Conservation (phyloP, 2,329 filamentous ascomycete species). For the Volutella citrinella region DNA sequence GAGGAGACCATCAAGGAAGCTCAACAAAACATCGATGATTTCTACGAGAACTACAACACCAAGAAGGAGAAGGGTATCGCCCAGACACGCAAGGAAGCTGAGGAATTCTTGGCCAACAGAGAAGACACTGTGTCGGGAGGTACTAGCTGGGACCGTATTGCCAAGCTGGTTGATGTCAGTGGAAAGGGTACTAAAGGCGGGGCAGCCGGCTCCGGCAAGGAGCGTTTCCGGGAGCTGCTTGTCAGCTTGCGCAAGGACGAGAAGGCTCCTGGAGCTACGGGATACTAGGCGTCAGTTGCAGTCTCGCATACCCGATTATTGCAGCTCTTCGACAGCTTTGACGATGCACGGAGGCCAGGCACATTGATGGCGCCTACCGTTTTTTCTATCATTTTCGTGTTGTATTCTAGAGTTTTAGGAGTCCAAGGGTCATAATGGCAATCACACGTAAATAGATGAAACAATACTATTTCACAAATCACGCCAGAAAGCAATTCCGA, state of each 20-base stretch:
- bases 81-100: conserved; percentile 86
- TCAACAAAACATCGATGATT: conserved; percentile 93
- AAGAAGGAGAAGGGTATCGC: conserved; percentile 93
- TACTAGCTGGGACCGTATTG: conserved; percentile 97
- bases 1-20: conserved; percentile 84
- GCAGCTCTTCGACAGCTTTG: too few species aligned
- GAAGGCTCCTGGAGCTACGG: conserved; percentile 69
- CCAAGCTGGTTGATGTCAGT: conserved; percentile 94
- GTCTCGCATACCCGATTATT: too few species aligned
- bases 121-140: conserved; percentile 94
- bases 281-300: conserved; percentile 48
- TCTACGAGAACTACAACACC: conserved; percentile 99
- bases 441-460: conserved; percentile 26
- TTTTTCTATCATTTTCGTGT: conserved; percentile 20
- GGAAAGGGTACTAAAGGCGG: conserved; percentile 88
- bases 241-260: conserved; percentile 89
- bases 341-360: conserved; percentile 21
- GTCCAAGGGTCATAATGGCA: conserved; percentile 29
- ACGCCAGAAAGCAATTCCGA: conserved; percentile 7
- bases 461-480: conserved; percentile 12
- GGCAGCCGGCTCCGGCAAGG: conserved; percentile 87
- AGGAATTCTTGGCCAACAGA: conserved; percentile 82
- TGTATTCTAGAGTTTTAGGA: conserved; percentile 31
- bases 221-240: conserved; percentile 89
- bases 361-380: too few species aligned